Evolutionary conservation across 257 asterid species (phyloP).

Genomic region (Petunia secreta): DNA sequence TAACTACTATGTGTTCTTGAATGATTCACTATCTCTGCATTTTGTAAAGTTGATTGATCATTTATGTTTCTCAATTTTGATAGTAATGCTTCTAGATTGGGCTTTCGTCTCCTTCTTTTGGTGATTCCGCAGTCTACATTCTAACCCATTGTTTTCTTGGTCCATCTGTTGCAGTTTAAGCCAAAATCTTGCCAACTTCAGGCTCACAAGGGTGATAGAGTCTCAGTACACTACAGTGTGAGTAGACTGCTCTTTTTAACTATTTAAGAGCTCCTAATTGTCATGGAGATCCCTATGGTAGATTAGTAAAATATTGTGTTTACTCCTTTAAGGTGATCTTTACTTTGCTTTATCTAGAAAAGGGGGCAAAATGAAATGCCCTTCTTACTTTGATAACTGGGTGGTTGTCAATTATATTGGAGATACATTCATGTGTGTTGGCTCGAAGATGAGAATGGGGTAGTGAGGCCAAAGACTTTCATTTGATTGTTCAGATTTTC

Average conservation of each 20-base stretch:
- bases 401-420: neutral
- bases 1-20: neutral
- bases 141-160: conserved; percentile 28
- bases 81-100: neutral
- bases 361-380: neutral
- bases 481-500: neutral
- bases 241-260: conserved; percentile 32
- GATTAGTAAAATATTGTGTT: neutral
- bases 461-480: neutral
- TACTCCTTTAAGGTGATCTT: neutral
- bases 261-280: conserved; percentile 21
- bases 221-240: conserved; percentile 95
- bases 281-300: neutral
- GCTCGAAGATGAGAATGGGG: neutral
- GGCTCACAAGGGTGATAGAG: conserved; percentile 91
- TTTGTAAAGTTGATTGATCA: neutral
- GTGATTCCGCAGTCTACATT: neutral
- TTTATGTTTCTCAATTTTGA: neutral
- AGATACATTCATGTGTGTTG: neutral
- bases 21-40: neutral
- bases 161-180: conserved; percentile 66
- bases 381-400: neutral
- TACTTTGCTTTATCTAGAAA: neutral
- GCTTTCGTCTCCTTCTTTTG: conserved; percentile 5
- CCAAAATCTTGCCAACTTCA: conserved; percentile 76